Evolutionary conservation across 345 rosid genomes (phyloP), one percentile per base, ranked within the genome.

Genomic region (Brassica juncea): DNA sequence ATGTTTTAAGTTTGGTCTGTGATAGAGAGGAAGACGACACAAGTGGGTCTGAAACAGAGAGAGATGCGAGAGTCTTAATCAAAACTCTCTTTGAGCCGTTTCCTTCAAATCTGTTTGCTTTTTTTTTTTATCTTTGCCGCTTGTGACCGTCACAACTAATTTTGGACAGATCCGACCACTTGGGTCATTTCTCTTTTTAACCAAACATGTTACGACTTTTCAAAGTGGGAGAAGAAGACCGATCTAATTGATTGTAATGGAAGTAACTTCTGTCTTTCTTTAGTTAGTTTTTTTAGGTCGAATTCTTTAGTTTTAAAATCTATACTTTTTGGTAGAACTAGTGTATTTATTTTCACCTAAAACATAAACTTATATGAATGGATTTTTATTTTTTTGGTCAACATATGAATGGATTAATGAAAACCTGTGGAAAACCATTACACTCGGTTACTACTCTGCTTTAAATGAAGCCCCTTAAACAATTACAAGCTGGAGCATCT

Each of bases 81-180:
- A 10, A 23, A 69, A 74, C 5, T 74, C 71, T 59, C 65, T 73
- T 30, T 60, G 32, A 68, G 65, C 75, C 42, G 68, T 70, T 80
- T 75, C 83, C 83, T 70, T 64, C 76, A 80, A 80, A 80, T 75
- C 83, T 75, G 76, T 80, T 70, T 61, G 63, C 68, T 27, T 80
- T 80, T 70, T 80, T 70, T 75, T 65, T 19, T 75, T 57, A 75
- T 80, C 76, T 75, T 64, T 47, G 62, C 68, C 62, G 70, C 76
- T 64, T 80, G 72, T 74, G 79, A 74, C 79, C 80, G 76, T 80
- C 83, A 70, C 83, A 54, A 55, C 32, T 27, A 4, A 59, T 79
- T 49, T 74, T 68, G 83, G 79, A 80, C 71, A 80, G 77, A 74
- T 74, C 79, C 66, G 65, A 80, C 70, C 71, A 80, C 83, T 80